Evolutionary conservation across 169 alveolate species (phyloP).

Genomic region (Eimeria sp.): DNA sequence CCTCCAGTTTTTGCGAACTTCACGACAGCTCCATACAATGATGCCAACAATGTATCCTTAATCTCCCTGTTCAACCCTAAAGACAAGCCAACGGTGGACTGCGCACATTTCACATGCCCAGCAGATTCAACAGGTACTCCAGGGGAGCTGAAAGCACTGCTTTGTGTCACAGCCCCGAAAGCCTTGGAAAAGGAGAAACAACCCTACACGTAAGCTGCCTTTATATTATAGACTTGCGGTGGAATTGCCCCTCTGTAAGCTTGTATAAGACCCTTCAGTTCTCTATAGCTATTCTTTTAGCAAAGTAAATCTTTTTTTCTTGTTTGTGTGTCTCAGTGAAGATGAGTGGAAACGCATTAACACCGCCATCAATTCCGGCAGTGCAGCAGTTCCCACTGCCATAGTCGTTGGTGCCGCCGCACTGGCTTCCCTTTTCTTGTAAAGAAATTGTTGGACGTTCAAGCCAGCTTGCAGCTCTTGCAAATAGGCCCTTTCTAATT

Average conservation of each 20-base stretch:
- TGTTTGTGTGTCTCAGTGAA: neutral
- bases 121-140: neutral
- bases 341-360: neutral
- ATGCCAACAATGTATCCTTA: neutral
- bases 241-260: neutral
- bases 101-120: constrained; percentile 34
- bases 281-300: neutral
- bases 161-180: neutral
- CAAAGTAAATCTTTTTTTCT: neutral
- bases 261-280: neutral
- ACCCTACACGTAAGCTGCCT: constrained; percentile 6
- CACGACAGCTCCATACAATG: neutral
- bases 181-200: neutral
- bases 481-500: too few species aligned
- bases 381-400: neutral
- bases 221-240: neutral
- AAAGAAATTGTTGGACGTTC: neutral
- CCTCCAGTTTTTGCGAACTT: neutral
- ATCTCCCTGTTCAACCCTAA: neutral
- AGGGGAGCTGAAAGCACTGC: neutral
- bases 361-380: neutral
- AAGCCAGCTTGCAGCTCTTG: neutral
- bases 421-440: neutral
- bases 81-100: neutral
- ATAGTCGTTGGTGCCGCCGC: neutral